Conservation (phyloP, 2,329 filamentous ascomycete genomes). For the Alternaria sp. region DNA sequence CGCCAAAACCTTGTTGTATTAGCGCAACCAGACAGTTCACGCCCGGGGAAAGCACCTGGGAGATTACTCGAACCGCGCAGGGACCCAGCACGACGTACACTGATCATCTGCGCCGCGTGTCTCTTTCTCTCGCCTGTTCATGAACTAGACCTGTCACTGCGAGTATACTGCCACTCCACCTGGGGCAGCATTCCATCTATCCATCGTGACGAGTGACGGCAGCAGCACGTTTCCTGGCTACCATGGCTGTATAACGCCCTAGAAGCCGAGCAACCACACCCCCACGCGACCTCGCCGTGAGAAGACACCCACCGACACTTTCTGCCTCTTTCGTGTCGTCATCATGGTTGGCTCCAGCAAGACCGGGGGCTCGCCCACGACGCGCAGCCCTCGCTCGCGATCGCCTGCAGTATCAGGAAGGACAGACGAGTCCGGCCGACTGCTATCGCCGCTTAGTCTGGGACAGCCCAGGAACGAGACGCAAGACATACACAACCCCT, state of each 20-base stretch:
- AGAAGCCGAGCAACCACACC: constrained; percentile 12
- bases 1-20: constrained; percentile 12
- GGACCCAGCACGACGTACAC: constrained; percentile 9
- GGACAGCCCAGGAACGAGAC: constrained; percentile 27
- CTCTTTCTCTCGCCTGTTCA: background rate
- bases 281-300: constrained; percentile 8
- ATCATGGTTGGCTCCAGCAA: constrained; percentile 38
- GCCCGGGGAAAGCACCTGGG: constrained; percentile 13
- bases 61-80: constrained; percentile 21
- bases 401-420: constrained; percentile 27
- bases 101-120: constrained; percentile 15
- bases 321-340: background rate
- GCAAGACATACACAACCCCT: constrained; percentile 18
- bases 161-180: background rate
- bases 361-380: constrained; percentile 35
- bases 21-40: constrained; percentile 14
- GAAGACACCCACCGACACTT: background rate
- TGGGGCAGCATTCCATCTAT: background rate
- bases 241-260: constrained; percentile 22
- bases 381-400: constrained; percentile 27
- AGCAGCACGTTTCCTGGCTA: constrained; percentile 10
- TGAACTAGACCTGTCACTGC: background rate
- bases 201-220: constrained; percentile 10
- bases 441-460: constrained; percentile 35
- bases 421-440: constrained; percentile 21